phyloP scores from a whole-genome alignment of 768 basidiomycete species.

The Boletellus ananas region DNA sequence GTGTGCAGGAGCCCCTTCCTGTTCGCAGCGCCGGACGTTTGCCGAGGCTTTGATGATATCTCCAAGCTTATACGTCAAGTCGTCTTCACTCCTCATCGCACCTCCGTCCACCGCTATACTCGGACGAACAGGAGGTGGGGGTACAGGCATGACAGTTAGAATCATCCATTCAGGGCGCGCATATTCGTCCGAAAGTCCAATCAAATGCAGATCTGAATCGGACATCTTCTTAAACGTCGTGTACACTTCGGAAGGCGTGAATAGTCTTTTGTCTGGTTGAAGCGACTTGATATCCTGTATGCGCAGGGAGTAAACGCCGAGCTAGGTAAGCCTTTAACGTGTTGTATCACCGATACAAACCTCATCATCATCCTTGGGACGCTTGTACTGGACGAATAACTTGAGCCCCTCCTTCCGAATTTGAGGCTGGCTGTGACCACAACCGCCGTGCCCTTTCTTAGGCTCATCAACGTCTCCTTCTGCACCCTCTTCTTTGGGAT shows the following conservation, averaged over 20 bases:
- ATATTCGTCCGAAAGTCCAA: constrained; percentile 93
- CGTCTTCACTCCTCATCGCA: constrained; percentile 95
- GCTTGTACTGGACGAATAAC: constrained; percentile 92
- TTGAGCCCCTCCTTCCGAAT: constrained; percentile 95
- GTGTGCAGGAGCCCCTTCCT: constrained; percentile 95
- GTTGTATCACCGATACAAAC: constrained; percentile 43
- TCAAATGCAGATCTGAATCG: constrained; percentile 77
- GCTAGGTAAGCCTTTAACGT: constrained; percentile 1
- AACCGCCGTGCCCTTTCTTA: constrained; percentile 95
- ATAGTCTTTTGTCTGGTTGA: constrained; percentile 77
- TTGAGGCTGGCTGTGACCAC: constrained; percentile 86
- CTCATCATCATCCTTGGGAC: constrained; percentile 92
- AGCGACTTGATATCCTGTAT: constrained; percentile 72
- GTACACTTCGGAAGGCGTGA: constrained; percentile 87
- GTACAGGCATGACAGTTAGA: constrained; percentile 93
- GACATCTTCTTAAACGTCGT: constrained; percentile 95
- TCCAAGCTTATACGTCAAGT: constrained; percentile 95
- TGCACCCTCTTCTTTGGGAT: constrained; percentile 80
- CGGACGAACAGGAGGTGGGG: constrained; percentile 95
- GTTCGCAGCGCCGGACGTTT: constrained; percentile 87
- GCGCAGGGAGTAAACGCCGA: constrained; percentile 7
- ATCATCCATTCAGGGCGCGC: constrained; percentile 99
- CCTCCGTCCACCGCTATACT: constrained; percentile 98
- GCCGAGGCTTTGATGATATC: constrained; percentile 96
- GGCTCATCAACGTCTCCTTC: constrained; percentile 60